Conservation (phyloP, 1,284 basidiomycete genomes). For the Sporisorium graminicola region DNA sequence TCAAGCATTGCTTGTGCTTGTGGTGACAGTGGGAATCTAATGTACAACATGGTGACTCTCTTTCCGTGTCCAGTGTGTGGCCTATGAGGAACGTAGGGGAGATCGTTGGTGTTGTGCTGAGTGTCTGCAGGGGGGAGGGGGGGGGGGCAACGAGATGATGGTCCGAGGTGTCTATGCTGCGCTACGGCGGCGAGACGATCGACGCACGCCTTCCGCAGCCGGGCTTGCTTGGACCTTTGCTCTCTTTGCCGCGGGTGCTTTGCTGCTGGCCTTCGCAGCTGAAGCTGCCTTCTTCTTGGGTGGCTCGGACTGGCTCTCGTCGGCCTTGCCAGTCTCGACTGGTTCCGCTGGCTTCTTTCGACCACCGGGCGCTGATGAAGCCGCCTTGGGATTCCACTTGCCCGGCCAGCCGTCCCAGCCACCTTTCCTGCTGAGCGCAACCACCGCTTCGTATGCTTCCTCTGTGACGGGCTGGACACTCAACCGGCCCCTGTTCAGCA, state of each 20-base stretch:
- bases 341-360: not conserved
- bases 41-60: not conserved
- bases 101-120: too few relatives aligned
- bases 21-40: not conserved
- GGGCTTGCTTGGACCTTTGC: conserved; percentile 8
- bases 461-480: conserved; percentile 83
- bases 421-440: conserved; percentile 78
- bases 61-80: not conserved
- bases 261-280: conserved; percentile 1
- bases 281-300: not conserved
- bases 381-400: conserved; percentile 53
- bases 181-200: conserved; percentile 31
- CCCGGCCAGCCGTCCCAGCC: conserved; percentile 71
- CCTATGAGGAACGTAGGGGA: too few relatives aligned
- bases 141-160: not conserved
- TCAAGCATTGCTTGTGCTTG: not conserved
- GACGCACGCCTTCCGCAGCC: conserved; percentile 17
- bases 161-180: not conserved
- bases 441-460: conserved; percentile 79
- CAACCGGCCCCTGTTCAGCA: conserved; percentile 85
- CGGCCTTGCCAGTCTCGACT: not conserved
- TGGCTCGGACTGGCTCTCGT: not conserved
- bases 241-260: conserved; percentile 15
- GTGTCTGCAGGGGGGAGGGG: too few relatives aligned
- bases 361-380: conserved; percentile 5